Evolutionary conservation across 306 rosid species (phyloP).

Genomic region (Fagus crenata): DNA sequence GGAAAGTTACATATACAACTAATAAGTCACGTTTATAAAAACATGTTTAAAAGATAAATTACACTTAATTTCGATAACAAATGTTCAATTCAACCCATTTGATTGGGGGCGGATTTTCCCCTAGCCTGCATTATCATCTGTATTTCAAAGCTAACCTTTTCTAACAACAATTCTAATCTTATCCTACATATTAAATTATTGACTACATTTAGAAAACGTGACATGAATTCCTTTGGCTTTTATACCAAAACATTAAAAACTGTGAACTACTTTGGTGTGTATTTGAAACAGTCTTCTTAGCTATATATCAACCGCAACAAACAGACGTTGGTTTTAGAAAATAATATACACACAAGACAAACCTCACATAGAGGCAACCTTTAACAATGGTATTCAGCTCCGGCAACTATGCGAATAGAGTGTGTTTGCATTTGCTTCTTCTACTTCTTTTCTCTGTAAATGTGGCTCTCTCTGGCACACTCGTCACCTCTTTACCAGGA

Average conservation of each 20-base stretch:
- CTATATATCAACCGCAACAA: neutral
- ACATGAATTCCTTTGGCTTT: neutral
- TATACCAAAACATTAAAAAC: too few relatives aligned
- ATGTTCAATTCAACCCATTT: too few relatives aligned
- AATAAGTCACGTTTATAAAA: too few relatives aligned
- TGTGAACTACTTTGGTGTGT: neutral
- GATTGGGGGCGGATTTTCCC: too few relatives aligned
- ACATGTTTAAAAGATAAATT: too few relatives aligned
- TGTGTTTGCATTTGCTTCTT: slow-evolving; percentile 12
- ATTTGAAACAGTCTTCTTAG: neutral
- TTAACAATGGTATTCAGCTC: neutral
- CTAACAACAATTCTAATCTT: neutral
- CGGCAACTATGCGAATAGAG: neutral
- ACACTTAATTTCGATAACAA: too few relatives aligned
- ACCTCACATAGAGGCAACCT: neutral
- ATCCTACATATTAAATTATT: neutral
- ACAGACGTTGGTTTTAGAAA: neutral
- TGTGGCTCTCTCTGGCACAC: neutral
- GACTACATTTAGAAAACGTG: neutral
- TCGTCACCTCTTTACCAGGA: slow-evolving; percentile 23
- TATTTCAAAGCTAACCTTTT: neutral
- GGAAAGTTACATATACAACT: too few relatives aligned
- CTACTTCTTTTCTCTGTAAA: slow-evolving; percentile 12
- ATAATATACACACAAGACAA: neutral
- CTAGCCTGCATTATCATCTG: neutral